Base-by-base conservation (phyloP, 1,284 basidiomycete genomes). In the Naganishia albida region DNA sequence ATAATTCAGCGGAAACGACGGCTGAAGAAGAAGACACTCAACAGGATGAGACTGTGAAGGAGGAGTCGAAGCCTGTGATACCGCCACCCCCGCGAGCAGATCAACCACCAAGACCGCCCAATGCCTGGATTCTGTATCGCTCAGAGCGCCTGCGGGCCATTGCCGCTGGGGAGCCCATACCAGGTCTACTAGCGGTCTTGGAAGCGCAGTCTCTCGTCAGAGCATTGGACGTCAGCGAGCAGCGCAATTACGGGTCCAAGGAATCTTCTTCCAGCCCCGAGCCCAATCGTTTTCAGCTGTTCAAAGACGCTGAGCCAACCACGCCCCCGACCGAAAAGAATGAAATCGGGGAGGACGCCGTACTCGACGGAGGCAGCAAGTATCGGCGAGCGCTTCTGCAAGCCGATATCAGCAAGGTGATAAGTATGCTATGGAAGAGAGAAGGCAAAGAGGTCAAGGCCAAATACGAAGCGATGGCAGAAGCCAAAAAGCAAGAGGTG, bases 91-190 rank as follows among this genome's bases (percentile, higher is more conserved):
- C 12, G 18, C 52, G 54, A 15, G 3, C 57, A n/a, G 67, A 70
- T 52, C 76, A 84, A 66, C 83, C 85, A 0, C 87, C 87, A 1
- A 84, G 91, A 0, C 93, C 93, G 2, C 86, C 87, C 18, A 95
- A 95, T 75, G 87, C 92, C 0, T 95, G 91, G 90, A 94, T 96
- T 68, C 72, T 95, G n/a, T 96, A 91, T 75, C 86, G 92, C 48
- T 87, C 87, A 2, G 84, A 87, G 70, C 86, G 84, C 73, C 82
- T 86, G 63, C 74, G 73, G 48, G 77, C 80, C 30, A 72, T 83
- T 40, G 72, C 67, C 25, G 69, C 68, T 3, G 72, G 72, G 2
- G 68, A 70, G 13, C 50, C 64, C 3, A 63, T 74, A 23, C 69
- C 71, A 1, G 67, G 69, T 26, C 64, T 74, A 7, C 70, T 72